Conservation (phyloP, 345 rosid genomes). For the Hibiscus syriacus region DNA sequence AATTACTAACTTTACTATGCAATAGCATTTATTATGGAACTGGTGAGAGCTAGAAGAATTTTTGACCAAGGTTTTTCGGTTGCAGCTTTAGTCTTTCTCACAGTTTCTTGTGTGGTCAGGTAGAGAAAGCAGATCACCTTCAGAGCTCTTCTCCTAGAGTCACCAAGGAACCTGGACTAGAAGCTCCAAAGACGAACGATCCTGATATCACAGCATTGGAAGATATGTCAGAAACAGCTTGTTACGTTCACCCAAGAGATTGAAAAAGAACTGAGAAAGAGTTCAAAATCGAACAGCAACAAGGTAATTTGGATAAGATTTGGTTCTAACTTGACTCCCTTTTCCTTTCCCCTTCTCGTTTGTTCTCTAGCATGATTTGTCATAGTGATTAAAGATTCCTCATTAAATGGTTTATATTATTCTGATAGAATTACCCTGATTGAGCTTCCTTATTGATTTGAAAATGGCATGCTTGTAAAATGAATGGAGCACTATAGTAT, state of each 20-base stretch:
- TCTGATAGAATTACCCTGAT: too few species aligned
- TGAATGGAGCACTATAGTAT: background rate
- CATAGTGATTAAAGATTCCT: background rate
- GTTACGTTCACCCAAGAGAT: constrained; percentile 11
- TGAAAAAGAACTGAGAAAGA: constrained; percentile 18
- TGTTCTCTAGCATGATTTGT: background rate
- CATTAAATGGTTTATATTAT: too few species aligned
- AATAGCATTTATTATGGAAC: background rate
- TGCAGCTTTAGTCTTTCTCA: background rate
- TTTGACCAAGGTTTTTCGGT: background rate
- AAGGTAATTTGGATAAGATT: constrained; percentile 26
- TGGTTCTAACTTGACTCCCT: background rate
- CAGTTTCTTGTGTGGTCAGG: constrained; percentile 24
- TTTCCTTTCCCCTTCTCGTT: background rate
- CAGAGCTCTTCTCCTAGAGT: constrained; percentile 22
- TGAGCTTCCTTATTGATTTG: too few species aligned
- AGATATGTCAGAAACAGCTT: constrained; percentile 21
- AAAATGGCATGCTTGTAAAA: background rate
- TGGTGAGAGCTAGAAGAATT: background rate
- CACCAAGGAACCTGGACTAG: constrained; percentile 30
- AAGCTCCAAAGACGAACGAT: constrained; percentile 20
- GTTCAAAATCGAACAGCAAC: constrained; percentile 20
- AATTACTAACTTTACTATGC: background rate
- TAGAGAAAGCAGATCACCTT: constrained; percentile 27
- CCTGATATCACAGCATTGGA: constrained; percentile 17